Evolutionary conservation across 495 filamentous ascomycete species (phyloP), one percentile per base, ranked within the genome.

Genomic region (Cercophora samala): DNA sequence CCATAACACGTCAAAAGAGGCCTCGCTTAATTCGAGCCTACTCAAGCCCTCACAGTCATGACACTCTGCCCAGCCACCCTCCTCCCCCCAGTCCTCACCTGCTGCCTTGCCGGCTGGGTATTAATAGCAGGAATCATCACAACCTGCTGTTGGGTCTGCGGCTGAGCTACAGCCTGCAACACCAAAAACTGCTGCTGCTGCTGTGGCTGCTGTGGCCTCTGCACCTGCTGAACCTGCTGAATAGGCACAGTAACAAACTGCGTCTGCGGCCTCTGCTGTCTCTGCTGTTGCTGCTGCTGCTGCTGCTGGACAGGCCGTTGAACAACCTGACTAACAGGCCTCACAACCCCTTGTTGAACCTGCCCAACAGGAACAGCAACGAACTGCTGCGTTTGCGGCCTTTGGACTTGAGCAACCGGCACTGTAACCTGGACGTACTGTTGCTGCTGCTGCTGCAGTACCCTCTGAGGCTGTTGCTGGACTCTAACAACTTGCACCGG

Each of bases 231-330:
- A 60, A 60, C 56, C 22, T 62, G 29, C 29, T 32, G 29, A 32
- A 32, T 9, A 46, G 37, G 37, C 37, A 46, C 37, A 46, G 37
- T 64, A 26, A 65, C 52, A 26, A 5, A 54, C 21, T 23, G 60
- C 5, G 52, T 26, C 11, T 53, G 22, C 15, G 18, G 37, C 37
- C 37, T 63, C 17, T 64, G 46, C 29, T 55, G 62, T 22, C 55
- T 58, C 23, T 61, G 64, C 32, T 65, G 56, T 19, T 52, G 37
- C 46, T 62, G 54, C 32, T 65, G 56, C 26, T 52, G 37, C 32
- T 65, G 56, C 26, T 52, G 37, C 46, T 62, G 54, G 2, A 23
- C 21, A 5, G 18, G 56, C 51, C 58, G 13, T 25, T 61, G 58
- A 22, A 18, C 23, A 37, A 42, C 58, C 23, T 26, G 58, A 11